Base-by-base conservation (phyloP, 495 filamentous ascomycete species). In the Hypoxylon intermedium region DNA sequence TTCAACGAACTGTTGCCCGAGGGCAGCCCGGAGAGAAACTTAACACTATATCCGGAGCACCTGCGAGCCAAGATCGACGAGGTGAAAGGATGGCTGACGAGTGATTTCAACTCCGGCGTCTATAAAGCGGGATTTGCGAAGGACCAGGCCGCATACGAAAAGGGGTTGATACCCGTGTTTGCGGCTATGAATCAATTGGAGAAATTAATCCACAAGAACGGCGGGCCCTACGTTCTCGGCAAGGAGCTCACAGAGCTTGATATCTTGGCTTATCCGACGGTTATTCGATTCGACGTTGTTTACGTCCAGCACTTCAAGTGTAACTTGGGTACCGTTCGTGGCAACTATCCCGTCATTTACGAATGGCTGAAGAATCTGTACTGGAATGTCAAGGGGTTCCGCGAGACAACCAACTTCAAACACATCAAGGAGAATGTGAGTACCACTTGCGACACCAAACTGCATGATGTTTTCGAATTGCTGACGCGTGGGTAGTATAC, bases 1-100 rank as follows among this genome's bases (percentile, higher is more conserved):
- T 95, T 96, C 70, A 88, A 95, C 67, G 82, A 86, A 53, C 67
- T 92, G 19, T 69, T 94, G 4, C 79, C 83, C 0, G 77, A 81
- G 68, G 84, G 65, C 83, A 84, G 76, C 42, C 48, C 53, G 9
- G 45, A 64, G 36, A 53, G 53, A 37, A 53, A 24, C 3, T 55
- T 91, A 9, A 43, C 23, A 12, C 68, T 89, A n/a, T 84, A 87
- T 36, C 87, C 88, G 7, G 61, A 72, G 20, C 58, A 77, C 6
- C 64, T 90, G 46, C 70, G 73, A 20, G 46, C 45, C 21, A 63
- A 85, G 57, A 89, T 90, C 43, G 86, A 91, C 48, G 81, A 74
- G 60, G 75, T 84, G 67, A 82, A 87, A 62, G 75, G 75, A 34
- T 91, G 86, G 87, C 79, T 87, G 23, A 89, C 89, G 54, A 72